Base-by-base conservation (phyloP, 495 filamentous ascomycete genomes). In the Neurospora sp. region DNA sequence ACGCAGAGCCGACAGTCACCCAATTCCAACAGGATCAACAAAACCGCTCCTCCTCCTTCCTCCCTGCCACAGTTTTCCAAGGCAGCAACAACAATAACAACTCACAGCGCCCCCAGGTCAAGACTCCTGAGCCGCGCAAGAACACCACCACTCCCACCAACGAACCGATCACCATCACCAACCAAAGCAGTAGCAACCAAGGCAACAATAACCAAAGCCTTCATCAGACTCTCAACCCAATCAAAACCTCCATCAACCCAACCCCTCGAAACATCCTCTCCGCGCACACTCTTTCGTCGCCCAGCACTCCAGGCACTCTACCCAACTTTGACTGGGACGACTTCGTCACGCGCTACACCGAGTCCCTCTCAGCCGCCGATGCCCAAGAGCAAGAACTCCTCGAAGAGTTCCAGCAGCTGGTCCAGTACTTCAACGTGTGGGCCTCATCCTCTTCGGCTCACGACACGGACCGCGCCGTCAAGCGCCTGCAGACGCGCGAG, bases 401-500 rank as follows among this genome's bases (percentile, higher is more conserved):
- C 66, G 80, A 86, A 38, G 91, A 94, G 73, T 91, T 89, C 43
- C 81, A 88, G n/a, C 81, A 84, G 59, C 81, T 92, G 43, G 81
- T 90, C 1, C 71, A 93, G 91, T 87, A 90, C 74, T 94, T 94
- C 76, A 86, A 85, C 31, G 82, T 87, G 69, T 96, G 92, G 92
- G 89, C 89, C 37, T 83, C 88, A 38, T 86, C 90, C 21, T 88
- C 89, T 6, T 84, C 88, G 45, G 76, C 80, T n/a, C 88, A 91
- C 72, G 93, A 96, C 77, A 89, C 90, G 71, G 88, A 89, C 40
- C 86, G 93, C 70, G 90, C 90, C 1, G 78, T 88, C 48, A 94
- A 94, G 81, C 92, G 92, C 71, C 85, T 96, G 39, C 90, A 91
- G 76, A 96, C 93, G 11, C 89, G 93, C 69, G 89, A 92, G 82